Conservation (phyloP, 352 stramenopile genomes). For the Pythium dissimile region DNA sequence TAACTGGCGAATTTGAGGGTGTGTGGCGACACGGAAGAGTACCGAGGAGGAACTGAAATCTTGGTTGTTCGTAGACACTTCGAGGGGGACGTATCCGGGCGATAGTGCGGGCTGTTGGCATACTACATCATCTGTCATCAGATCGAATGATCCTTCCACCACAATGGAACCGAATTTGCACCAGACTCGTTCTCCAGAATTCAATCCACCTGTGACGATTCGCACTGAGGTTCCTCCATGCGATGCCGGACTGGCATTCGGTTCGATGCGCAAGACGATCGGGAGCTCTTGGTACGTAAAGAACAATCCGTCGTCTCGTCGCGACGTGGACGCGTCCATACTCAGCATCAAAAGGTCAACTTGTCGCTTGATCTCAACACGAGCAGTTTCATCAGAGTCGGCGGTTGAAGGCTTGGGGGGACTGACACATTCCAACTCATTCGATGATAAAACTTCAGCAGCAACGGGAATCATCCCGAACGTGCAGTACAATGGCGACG, state of each 20-base stretch:
- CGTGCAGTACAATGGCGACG: conserved; percentile 9
- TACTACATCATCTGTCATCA: not conserved
- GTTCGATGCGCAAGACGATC: not conserved
- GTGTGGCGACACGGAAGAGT: conserved; percentile 45
- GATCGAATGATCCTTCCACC: conserved; percentile 1
- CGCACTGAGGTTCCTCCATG: conserved; percentile 5
- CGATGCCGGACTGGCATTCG: conserved; percentile 1
- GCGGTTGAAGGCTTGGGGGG: conserved; percentile 7
- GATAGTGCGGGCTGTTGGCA: not conserved
- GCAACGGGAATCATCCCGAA: conserved; percentile 17
- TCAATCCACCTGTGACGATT: not conserved
- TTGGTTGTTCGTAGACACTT: conserved; percentile 90
- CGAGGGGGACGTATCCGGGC: conserved; percentile 44
- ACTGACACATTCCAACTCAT: conserved; percentile 10
- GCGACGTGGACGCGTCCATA: not conserved
- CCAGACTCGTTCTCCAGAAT: not conserved
- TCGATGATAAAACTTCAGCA: conserved; percentile 9
- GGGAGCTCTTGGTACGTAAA: conserved; percentile 13
- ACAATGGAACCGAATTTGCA: conserved; percentile 18
- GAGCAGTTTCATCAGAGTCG: not conserved
- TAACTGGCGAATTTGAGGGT: conserved; percentile 37
- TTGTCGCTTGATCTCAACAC: not conserved
- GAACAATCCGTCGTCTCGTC: not conserved
- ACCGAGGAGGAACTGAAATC: conserved; percentile 88
- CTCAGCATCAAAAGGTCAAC: not conserved